phyloP scores from a whole-genome alignment of 2,329 filamentous ascomycete species.

The Calonectria hongkongensis region DNA sequence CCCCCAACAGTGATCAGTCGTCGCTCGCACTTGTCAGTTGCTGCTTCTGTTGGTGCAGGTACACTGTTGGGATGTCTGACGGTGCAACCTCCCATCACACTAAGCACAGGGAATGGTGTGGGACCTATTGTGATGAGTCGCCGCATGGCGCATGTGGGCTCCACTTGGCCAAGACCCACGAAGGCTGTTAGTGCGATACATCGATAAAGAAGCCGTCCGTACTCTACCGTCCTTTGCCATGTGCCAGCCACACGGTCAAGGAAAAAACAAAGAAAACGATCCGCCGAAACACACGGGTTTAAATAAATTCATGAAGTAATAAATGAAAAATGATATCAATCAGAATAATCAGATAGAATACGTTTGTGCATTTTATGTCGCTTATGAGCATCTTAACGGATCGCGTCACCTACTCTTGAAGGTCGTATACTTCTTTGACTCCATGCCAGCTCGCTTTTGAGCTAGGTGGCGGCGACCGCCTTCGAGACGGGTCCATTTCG shows the following conservation, averaged over 20 bases:
- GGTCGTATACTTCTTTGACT: too few species aligned
- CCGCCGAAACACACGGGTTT: too few species aligned
- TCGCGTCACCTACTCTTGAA: too few species aligned
- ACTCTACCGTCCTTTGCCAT: constrained; percentile 33
- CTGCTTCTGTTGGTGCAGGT: constrained; percentile 47
- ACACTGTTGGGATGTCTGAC: constrained; percentile 49
- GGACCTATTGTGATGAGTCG: constrained; percentile 45
- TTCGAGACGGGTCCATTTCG: constrained; percentile 33
- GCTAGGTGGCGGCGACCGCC: constrained; percentile 23
- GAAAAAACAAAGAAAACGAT: too few species aligned
- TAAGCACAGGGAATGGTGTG: constrained; percentile 45
- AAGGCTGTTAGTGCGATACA: constrained; percentile 47
- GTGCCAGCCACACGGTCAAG: constrained; percentile 4
- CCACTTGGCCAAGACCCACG: constrained; percentile 45
- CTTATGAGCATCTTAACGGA: too few species aligned
- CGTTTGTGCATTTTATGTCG: too few species aligned
- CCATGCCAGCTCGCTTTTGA: not conserved
- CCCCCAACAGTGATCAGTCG: constrained; percentile 41
- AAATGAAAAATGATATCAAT: too few species aligned
- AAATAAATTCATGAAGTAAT: too few species aligned
- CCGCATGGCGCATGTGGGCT: constrained; percentile 47
- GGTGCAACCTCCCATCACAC: constrained; percentile 52
- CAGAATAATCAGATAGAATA: too few species aligned
- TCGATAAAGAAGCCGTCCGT: constrained; percentile 37
- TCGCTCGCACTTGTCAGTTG: constrained; percentile 42